Percentiles rank a stretch among this genome's conserved stretches.
Evolutionary conservation across 2,329 filamentous ascomycete species (phyloP).

Genomic region (Lachnellula subtilissima): DNA sequence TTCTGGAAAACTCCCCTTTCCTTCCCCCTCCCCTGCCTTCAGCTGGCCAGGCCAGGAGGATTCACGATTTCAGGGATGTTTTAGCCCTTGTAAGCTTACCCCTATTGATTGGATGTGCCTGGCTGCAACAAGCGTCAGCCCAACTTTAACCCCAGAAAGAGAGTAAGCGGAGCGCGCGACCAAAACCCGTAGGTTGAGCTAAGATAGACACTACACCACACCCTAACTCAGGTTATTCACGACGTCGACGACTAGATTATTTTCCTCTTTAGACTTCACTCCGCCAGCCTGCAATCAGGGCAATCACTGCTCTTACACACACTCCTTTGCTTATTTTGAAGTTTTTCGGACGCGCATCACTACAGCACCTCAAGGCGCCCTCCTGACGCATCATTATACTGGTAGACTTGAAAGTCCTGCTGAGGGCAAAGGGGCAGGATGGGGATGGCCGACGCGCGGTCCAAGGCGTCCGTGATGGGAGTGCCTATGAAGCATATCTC

Average conservation of each 20-base stretch:
- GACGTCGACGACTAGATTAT: neutral
- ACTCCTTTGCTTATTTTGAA: slow-evolving; percentile 1
- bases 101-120: neutral
- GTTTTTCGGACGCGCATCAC: neutral
- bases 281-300: slow-evolving; percentile 15
- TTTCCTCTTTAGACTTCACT: neutral
- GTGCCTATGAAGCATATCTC: slow-evolving; percentile 66
- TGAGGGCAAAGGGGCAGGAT: slow-evolving; percentile 13
- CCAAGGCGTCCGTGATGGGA: slow-evolving; percentile 39
- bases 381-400: neutral
- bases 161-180: neutral
- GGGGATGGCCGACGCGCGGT: slow-evolving; percentile 20
- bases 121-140: too few species aligned
- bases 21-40: neutral
- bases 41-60: neutral
- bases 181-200: neutral
- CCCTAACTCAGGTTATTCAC: neutral
- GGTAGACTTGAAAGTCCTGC: neutral
- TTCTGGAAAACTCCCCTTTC: too few species aligned
- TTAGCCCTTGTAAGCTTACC: neutral
- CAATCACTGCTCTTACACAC: slow-evolving; percentile 1
- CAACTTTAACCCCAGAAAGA: too few species aligned
- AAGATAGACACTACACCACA: neutral
- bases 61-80: neutral
- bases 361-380: neutral